Evolutionary conservation across 2,329 filamentous ascomycete species (phyloP).

Genomic region (Mariannaea elegans): DNA sequence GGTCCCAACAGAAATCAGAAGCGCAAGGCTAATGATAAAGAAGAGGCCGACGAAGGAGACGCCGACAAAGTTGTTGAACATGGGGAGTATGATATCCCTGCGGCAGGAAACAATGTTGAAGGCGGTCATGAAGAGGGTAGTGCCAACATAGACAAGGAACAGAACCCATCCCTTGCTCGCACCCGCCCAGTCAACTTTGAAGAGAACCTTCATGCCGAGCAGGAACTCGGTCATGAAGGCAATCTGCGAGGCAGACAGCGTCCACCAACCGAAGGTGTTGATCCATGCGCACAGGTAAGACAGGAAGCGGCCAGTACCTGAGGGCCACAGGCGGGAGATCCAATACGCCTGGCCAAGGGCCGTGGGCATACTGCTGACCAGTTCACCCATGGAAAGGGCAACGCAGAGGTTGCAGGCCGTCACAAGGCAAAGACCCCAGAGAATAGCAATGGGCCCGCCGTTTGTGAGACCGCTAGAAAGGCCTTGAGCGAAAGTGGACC

Average conservation of each 20-base stretch:
- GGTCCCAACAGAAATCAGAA: slow-evolving; percentile 61
- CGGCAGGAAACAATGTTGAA: slow-evolving; percentile 63
- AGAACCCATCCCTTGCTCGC: slow-evolving; percentile 59
- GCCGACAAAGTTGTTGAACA: slow-evolving; percentile 66
- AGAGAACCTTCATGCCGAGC: slow-evolving; percentile 65
- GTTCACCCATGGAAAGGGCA: slow-evolving; percentile 63
- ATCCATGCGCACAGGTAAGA: slow-evolving; percentile 69
- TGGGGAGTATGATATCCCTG: slow-evolving; percentile 48
- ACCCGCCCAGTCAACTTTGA: slow-evolving; percentile 56
- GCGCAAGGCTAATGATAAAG: slow-evolving; percentile 58
- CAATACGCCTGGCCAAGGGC: slow-evolving; percentile 69
- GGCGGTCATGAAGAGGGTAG: slow-evolving; percentile 56
- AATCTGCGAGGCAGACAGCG: slow-evolving; percentile 62
- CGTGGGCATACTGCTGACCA: slow-evolving; percentile 67
- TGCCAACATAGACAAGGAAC: slow-evolving; percentile 63
- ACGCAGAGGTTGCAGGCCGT: slow-evolving; percentile 62
- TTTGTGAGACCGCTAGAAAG: slow-evolving; percentile 59
- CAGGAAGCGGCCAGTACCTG: slow-evolving; percentile 55
- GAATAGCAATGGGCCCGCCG: slow-evolving; percentile 62
- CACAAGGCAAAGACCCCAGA: slow-evolving; percentile 65
- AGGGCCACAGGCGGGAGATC: slow-evolving; percentile 50
- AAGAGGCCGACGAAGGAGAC: slow-evolving; percentile 62
- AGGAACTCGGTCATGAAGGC: slow-evolving; percentile 68
- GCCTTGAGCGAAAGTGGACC: slow-evolving; percentile 64
- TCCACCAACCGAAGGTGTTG: slow-evolving; percentile 69